A percentile compares a stretch with the other conserved stretches of the same genome.
phyloP scores from a whole-genome alignment of 2,329 filamentous ascomycete genomes.

The Aspergillus hortae region DNA sequence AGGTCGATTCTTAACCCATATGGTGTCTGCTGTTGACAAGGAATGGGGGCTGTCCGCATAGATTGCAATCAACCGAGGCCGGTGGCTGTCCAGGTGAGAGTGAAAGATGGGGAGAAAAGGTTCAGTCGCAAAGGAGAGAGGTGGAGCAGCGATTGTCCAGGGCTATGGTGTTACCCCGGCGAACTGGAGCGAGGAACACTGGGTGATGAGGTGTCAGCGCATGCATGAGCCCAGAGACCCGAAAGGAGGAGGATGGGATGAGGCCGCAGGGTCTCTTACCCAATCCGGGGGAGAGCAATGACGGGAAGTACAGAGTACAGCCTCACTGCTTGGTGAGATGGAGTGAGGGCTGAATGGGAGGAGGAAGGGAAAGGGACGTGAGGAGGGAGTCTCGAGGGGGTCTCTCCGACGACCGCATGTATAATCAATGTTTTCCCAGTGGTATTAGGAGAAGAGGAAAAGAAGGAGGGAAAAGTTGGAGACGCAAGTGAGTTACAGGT shows the following conservation, averaged over 20 bases:
- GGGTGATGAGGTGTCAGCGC: background rate
- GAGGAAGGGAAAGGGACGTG: too few relatives aligned
- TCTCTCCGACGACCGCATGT: too few relatives aligned
- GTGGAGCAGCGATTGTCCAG: background rate
- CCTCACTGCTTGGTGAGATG: too few relatives aligned
- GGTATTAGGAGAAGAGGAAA: too few relatives aligned
- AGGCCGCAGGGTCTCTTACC: background rate
- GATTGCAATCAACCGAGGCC: background rate
- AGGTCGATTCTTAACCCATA: background rate
- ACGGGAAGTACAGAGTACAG: too few relatives aligned
- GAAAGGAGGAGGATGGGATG: background rate
- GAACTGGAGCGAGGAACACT: background rate
- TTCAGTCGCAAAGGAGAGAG: too few relatives aligned
- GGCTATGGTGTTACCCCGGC: background rate
- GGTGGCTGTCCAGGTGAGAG: background rate
- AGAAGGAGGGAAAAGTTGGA: too few relatives aligned
- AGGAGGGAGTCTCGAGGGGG: too few relatives aligned
- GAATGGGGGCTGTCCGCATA: background rate
- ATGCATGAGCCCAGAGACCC: background rate
- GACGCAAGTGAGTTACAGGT: too few relatives aligned
- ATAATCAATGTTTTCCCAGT: too few relatives aligned
- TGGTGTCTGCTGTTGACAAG: background rate
- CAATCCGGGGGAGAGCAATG: too few relatives aligned
- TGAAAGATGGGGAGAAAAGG: background rate
- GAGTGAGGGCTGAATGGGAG: too few relatives aligned